These are phyloP conservation scores for Straminergon stramineum DNA, from an alignment of 225 moss, liverwort and hornwort species.

Conservation along the genomic window DNA sequence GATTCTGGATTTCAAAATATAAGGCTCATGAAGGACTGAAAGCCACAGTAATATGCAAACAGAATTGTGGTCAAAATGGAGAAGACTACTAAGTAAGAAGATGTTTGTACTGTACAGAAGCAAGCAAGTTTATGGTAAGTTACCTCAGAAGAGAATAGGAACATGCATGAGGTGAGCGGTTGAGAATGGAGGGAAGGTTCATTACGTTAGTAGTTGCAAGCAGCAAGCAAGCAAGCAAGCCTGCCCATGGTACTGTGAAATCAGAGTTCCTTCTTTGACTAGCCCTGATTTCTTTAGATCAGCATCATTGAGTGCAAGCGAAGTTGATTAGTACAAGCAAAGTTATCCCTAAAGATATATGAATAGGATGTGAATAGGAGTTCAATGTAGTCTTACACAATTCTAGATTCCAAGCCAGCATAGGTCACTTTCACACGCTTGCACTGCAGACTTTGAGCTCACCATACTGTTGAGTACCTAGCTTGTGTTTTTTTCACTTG, in stretches of 20 bases:
- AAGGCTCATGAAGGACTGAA: not conserved
- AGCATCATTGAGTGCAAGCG: not conserved
- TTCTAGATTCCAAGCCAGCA: not conserved
- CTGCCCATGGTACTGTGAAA: not conserved
- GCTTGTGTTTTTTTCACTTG: not conserved
- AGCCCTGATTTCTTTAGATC: not conserved
- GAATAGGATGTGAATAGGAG: not conserved
- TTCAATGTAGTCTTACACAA: not conserved
- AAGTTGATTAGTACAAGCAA: constrained; percentile 12
- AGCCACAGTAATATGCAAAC: not conserved
- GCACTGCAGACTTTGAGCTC: constrained; percentile 5
- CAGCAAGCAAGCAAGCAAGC: not conserved
- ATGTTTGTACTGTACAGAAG: not conserved
- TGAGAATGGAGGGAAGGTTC: not conserved
- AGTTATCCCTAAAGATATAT: not conserved
- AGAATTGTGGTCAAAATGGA: not conserved
- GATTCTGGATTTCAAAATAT: not conserved
- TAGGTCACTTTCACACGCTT: not conserved
- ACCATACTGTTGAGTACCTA: not conserved
- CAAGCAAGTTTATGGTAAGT: not conserved
- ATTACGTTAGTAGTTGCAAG: not conserved
- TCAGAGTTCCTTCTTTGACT: constrained; percentile 7
- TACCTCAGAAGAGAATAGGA: not conserved
- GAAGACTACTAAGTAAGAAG: not conserved
- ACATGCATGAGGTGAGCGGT: not conserved